Conservation (phyloP, 305 asterid species). For the Andrographis paniculata region DNA sequence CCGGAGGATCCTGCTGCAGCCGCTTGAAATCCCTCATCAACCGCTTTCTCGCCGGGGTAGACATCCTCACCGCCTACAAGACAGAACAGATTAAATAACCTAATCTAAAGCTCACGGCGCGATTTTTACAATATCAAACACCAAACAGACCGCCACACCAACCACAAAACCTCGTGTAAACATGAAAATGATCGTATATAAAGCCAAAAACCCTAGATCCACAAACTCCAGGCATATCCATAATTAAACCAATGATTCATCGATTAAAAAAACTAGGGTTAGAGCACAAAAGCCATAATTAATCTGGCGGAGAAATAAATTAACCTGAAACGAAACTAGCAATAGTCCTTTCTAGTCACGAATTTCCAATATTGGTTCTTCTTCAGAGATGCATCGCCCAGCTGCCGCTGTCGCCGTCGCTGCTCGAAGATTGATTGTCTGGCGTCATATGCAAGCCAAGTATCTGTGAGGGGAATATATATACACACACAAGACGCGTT, state of each 20-base stretch:
- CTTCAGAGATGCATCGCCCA: neutral
- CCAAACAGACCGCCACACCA: neutral
- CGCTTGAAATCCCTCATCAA: slow-evolving; percentile 89
- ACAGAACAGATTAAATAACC: too few relatives aligned
- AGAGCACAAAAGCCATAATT: slow-evolving; percentile 1
- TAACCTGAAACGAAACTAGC: slow-evolving; percentile 29
- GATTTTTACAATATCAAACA: neutral
- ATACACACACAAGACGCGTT: too few relatives aligned
- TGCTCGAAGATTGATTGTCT: slow-evolving; percentile 11
- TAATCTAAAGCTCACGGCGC: slow-evolving; percentile 3
- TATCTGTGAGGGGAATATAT: slow-evolving; percentile 8
- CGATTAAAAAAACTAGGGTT: slow-evolving; percentile 17
- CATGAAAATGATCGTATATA: slow-evolving; percentile 1
- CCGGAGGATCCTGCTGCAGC: slow-evolving; percentile 83
- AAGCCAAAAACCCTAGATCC: slow-evolving; percentile 34
- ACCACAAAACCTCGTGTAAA: slow-evolving; percentile 1
- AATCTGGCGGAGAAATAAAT: neutral
- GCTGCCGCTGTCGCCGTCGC: neutral
- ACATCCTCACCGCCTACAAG: slow-evolving; percentile 50
- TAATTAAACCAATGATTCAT: slow-evolving; percentile 2
- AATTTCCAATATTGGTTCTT: neutral
- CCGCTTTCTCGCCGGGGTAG: slow-evolving; percentile 78
- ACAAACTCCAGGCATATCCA: slow-evolving; percentile 5
- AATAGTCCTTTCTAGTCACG: neutral
- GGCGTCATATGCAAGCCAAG: slow-evolving; percentile 30